phyloP scores from a whole-genome alignment of 371 early-diverging fungal species.

The Modicella reniformis region DNA sequence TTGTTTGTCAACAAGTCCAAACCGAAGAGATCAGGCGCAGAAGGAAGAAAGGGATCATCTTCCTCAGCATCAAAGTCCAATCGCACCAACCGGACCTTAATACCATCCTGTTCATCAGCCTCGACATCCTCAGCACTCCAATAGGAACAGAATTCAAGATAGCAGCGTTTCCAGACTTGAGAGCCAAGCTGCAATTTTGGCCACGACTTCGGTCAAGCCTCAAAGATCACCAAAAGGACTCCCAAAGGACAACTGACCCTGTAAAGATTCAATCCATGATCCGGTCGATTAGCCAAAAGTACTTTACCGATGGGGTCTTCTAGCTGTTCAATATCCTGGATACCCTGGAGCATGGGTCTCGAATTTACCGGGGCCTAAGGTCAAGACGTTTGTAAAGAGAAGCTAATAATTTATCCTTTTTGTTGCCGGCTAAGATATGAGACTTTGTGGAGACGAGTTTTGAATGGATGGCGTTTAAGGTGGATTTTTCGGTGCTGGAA shows the following conservation, averaged over 20 bases:
- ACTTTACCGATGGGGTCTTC: conserved; percentile 89
- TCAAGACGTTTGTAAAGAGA: conserved; percentile 92
- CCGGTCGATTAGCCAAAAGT: conserved; percentile 82
- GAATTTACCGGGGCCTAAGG: conserved; percentile 85
- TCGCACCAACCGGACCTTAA: no score
- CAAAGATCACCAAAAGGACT: conserved; percentile 94
- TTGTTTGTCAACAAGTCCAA: conserved; percentile 49
- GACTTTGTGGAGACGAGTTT: conserved; percentile 74
- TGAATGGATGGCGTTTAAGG: conserved; percentile 76
- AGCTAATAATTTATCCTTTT: conserved; percentile 77
- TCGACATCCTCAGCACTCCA: no score
- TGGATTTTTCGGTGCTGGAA: conserved; percentile 78
- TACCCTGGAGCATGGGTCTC: conserved; percentile 87
- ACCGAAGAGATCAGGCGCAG: conserved; percentile 17
- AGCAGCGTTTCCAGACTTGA: conserved; percentile 96
- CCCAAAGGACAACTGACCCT: conserved; percentile 93
- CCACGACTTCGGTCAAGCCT: conserved; percentile 98
- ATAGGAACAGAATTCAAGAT: no score
- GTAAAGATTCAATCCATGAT: conserved; percentile 85
- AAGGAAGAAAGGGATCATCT: conserved; percentile 6
- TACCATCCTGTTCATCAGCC: background rate
- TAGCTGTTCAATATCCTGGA: conserved; percentile 86
- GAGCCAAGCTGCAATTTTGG: conserved; percentile 93
- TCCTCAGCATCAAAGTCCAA: conserved; percentile 7
- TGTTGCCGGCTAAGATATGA: conserved; percentile 84